Conservation (phyloP, 164 flowering plant genomes). For the Vitis labrusca region DNA sequence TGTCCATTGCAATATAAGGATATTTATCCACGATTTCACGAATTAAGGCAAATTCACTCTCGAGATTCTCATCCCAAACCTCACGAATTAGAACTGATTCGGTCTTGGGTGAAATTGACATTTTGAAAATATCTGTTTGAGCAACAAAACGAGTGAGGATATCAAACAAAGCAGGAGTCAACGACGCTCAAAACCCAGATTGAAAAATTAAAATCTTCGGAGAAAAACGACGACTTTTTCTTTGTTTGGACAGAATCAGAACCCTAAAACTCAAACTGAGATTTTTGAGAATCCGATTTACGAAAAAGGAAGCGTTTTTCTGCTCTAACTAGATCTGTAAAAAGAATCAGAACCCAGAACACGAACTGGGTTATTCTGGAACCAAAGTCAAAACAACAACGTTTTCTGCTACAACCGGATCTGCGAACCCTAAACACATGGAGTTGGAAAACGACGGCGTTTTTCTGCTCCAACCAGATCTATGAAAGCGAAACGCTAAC, state of each 20-base stretch:
- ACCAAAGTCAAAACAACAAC: background rate
- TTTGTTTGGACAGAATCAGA: too few relatives aligned
- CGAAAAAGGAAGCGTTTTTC: too few relatives aligned
- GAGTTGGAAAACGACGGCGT: slow-evolving; percentile 1
- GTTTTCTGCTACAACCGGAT: background rate
- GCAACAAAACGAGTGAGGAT: slow-evolving; percentile 3
- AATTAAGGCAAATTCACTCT: slow-evolving; percentile 38
- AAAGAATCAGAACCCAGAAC: slow-evolving; percentile 7
- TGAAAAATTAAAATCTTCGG: too few relatives aligned
- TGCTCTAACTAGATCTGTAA: slow-evolving; percentile 16
- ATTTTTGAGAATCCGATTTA: too few relatives aligned
- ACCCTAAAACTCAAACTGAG: too few relatives aligned
- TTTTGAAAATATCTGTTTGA: slow-evolving; percentile 8
- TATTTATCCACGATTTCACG: slow-evolving; percentile 40
- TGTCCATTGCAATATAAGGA: slow-evolving; percentile 51
- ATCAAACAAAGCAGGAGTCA: background rate
- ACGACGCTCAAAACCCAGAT: background rate
- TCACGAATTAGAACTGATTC: slow-evolving; percentile 48
- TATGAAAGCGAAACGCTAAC: too few relatives aligned
- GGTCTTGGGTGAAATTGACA: slow-evolving; percentile 23
- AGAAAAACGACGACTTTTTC: too few relatives aligned
- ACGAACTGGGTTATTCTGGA: background rate
- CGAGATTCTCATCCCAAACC: slow-evolving; percentile 51
- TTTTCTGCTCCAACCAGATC: background rate
- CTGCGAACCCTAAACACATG: background rate